Evolutionary conservation across 352 stramenopile species (phyloP).

Genomic region (Pythium aphanidermatum): DNA sequence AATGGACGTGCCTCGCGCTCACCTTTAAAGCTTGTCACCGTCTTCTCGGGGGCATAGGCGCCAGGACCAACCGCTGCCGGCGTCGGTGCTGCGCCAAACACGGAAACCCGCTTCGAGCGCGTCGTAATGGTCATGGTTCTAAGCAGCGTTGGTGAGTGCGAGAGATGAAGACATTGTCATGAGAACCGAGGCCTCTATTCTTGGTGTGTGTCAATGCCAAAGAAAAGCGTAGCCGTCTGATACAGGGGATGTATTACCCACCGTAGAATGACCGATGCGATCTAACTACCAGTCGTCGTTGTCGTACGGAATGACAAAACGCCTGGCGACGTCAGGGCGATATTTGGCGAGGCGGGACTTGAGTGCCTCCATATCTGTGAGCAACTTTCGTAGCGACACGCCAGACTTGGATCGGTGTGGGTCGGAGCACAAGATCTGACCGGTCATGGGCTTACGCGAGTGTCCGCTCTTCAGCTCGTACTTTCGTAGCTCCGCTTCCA

Average conservation of each 20-base stretch:
- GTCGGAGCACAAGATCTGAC: constrained; percentile 45
- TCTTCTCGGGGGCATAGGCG: constrained; percentile 48
- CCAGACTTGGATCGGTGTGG: constrained; percentile 35
- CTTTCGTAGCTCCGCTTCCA: constrained; percentile 52
- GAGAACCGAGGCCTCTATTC: not conserved
- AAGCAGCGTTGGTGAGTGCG: not conserved
- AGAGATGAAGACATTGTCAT: no score
- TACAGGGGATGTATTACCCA: constrained; percentile 9
- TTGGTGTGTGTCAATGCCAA: not conserved
- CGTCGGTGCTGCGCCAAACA: constrained; percentile 41
- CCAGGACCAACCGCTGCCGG: constrained; percentile 55
- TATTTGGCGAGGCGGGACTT: constrained; percentile 44
- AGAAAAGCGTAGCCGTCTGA: constrained; percentile 5
- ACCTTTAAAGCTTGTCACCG: constrained; percentile 43
- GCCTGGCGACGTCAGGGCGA: constrained; percentile 46
- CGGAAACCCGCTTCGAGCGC: constrained; percentile 63
- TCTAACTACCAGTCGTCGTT: constrained; percentile 25
- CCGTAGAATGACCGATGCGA: no score
- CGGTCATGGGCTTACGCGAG: constrained; percentile 20
- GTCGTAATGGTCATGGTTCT: constrained; percentile 68
- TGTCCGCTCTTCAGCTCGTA: constrained; percentile 43
- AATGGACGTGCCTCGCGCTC: constrained; percentile 25
- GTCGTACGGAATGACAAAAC: constrained; percentile 33
- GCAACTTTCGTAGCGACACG: constrained; percentile 39
- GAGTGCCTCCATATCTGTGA: constrained; percentile 36